Evolutionary conservation across 805 yeast genomes (phyloP).

Genomic region (Starmera caribaea): DNA sequence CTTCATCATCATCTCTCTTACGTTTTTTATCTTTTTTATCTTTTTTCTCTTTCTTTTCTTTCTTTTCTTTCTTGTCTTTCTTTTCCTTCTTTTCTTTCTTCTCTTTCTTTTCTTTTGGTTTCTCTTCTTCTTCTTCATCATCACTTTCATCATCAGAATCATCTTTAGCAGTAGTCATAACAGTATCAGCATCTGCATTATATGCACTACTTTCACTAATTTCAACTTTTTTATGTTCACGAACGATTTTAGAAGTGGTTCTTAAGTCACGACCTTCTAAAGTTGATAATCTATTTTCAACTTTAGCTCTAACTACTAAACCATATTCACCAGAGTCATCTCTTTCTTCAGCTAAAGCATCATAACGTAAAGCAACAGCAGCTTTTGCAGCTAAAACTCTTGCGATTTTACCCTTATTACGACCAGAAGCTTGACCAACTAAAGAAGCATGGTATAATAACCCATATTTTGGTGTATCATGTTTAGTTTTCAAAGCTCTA

Average conservation of each 20-base stretch:
- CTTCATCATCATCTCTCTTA: constrained; percentile 23
- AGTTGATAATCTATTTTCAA: constrained; percentile 88
- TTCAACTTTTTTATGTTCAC: constrained; percentile 80
- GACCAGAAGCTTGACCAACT: constrained; percentile 96
- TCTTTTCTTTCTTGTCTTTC: constrained; percentile 19
- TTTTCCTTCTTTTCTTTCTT: constrained; percentile 25
- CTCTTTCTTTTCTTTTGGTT: constrained; percentile 27
- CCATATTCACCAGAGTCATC: constrained; percentile 95
- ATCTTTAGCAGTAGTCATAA: constrained; percentile 27
- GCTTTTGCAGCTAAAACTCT: constrained; percentile 98
- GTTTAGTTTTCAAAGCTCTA: constrained; percentile 97
- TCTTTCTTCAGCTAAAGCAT: constrained; percentile 94
- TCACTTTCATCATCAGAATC: constrained; percentile 29
- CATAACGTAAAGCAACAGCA: constrained; percentile 93
- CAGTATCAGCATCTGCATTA: constrained; percentile 91
- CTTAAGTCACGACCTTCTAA: constrained; percentile 95
- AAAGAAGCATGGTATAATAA: constrained; percentile 92
- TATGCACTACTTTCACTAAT: constrained; percentile 79
- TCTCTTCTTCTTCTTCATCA: constrained; percentile 27
- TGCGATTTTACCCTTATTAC: constrained; percentile 98
- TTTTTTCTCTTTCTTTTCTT: constrained; percentile 26
- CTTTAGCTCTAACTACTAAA: constrained; percentile 81
- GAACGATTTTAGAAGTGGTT: constrained; percentile 75
- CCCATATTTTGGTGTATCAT: constrained; percentile 98
- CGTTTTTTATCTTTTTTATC: constrained; percentile 23